Percentiles rank a stretch among this genome's conserved stretches.
These are phyloP conservation scores for Metarhizium sp. DNA, from an alignment of 2,329 filamentous ascomycete species.

Conservation along the genomic window DNA sequence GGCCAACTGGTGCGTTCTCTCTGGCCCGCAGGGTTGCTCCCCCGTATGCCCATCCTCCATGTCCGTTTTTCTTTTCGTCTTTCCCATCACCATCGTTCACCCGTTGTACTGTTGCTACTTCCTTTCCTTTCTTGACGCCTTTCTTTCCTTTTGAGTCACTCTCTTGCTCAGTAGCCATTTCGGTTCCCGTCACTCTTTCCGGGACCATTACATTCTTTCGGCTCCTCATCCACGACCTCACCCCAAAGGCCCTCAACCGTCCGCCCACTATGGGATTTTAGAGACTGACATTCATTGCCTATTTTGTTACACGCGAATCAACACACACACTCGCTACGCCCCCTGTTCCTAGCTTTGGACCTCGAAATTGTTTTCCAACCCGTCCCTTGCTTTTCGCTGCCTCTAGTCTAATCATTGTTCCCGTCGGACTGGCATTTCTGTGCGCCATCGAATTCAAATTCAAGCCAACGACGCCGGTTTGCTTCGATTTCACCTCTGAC, in stretches of 20 bases:
- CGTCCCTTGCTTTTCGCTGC: neutral
- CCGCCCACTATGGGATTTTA: constrained; percentile 5
- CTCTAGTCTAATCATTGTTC: neutral
- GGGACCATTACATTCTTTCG: constrained; percentile 35
- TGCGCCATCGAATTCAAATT: neutral
- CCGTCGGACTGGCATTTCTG: neutral
- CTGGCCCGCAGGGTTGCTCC: constrained; percentile 10
- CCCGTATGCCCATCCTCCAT: constrained; percentile 26
- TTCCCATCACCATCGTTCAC: constrained; percentile 22
- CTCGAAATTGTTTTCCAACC: neutral
- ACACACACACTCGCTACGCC: constrained; percentile 6
- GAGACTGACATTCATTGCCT: constrained; percentile 11
- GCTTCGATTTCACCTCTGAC: neutral
- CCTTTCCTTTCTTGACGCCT: constrained; percentile 25
- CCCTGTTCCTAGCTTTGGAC: constrained; percentile 3
- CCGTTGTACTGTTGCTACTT: constrained; percentile 24
- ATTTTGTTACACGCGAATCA: neutral
- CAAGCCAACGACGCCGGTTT: neutral
- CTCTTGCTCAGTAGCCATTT: constrained; percentile 33
- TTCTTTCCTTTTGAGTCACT: constrained; percentile 40
- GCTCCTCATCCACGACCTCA: constrained; percentile 17
- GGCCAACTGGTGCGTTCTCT: neutral
- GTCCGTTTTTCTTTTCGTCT: constrained; percentile 22
- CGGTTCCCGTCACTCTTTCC: constrained; percentile 44
- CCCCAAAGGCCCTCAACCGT: constrained; percentile 9